Percentiles rank a stretch among this genome's conserved stretches.
Evolutionary conservation across 352 stramenopile genomes (phyloP).

Genomic region (Globisporangium parvum): DNA sequence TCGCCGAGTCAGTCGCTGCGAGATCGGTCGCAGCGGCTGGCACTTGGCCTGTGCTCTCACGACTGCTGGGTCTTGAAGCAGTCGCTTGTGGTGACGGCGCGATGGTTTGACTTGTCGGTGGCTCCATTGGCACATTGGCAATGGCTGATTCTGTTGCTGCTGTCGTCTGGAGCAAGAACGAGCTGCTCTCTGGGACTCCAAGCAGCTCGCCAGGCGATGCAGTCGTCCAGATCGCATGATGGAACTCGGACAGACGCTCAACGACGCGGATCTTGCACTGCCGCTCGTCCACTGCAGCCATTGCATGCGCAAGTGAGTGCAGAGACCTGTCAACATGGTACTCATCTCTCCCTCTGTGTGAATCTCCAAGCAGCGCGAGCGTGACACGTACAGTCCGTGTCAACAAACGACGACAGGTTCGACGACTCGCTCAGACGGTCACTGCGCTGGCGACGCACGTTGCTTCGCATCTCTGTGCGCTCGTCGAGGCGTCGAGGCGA

Average conservation of each 20-base stretch:
- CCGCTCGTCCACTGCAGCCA: slow-evolving; percentile 71
- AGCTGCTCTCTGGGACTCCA: not conserved
- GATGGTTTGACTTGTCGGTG: not conserved
- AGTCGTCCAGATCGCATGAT: slow-evolving; percentile 66
- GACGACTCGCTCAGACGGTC: slow-evolving; percentile 13
- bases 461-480: not conserved
- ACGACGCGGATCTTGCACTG: slow-evolving; percentile 88
- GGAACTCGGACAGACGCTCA: slow-evolving; percentile 77
- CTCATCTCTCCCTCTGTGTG: too few species aligned
- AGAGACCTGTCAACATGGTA: too few species aligned
- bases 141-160: not conserved
- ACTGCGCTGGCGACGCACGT: slow-evolving; percentile 3
- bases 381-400: slow-evolving; percentile 49
- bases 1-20: not conserved
- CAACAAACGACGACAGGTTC: slow-evolving; percentile 59
- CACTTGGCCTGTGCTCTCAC: not conserved
- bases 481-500: slow-evolving; percentile 18
- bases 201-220: slow-evolving; percentile 16
- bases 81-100: not conserved
- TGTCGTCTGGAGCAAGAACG: not conserved
- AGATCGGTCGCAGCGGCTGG: not conserved
- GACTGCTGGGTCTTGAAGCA: not conserved
- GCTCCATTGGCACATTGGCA: not conserved
- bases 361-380: too few species aligned
- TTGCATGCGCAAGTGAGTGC: slow-evolving; percentile 2